Evolutionary conservation across 1,284 basidiomycete genomes (phyloP).

Genomic region (Leccinum griseonigrum): DNA sequence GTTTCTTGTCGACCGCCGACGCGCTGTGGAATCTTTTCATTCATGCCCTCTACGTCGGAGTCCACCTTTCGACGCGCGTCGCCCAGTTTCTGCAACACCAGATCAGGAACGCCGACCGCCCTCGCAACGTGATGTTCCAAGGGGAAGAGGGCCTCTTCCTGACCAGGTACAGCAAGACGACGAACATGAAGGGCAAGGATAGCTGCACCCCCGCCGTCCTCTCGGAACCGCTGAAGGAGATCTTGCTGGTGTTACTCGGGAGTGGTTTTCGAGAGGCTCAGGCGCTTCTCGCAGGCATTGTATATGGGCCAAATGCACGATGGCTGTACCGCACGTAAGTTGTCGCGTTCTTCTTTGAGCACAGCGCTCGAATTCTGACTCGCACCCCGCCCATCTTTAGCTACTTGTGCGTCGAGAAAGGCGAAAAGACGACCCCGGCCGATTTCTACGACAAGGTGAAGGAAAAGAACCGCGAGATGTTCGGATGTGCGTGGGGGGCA

Average conservation of each 20-base stretch:
- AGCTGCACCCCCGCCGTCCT: constrained; percentile 8
- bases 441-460: constrained; percentile 1
- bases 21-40: neutral
- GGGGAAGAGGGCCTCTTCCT: constrained; percentile 1
- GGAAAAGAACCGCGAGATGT: neutral
- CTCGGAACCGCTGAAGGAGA: neutral
- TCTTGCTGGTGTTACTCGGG: constrained; percentile 6
- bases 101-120: constrained; percentile 1
- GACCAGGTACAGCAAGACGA: constrained; percentile 7
- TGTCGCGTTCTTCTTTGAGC: neutral
- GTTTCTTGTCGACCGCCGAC: neutral
- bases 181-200: neutral
- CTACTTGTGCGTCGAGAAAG: constrained; percentile 6
- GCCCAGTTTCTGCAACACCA: constrained; percentile 5
- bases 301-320: neutral
- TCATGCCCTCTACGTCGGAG: neutral
- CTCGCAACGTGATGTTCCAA: constrained; percentile 4
- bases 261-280: constrained; percentile 7
- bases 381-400: neutral
- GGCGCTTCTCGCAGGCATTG: constrained; percentile 4
- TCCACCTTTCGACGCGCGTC: neutral
- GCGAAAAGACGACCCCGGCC: neutral
- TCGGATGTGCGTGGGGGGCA: constrained; percentile 9
- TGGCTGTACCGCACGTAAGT: neutral
- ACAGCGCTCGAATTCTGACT: too few species aligned